Percentiles rank a stretch among this genome's conserved stretches.
Evolutionary conservation across 129 eudicot genomes (phyloP).

Genomic region (Glebionis coronaria): DNA sequence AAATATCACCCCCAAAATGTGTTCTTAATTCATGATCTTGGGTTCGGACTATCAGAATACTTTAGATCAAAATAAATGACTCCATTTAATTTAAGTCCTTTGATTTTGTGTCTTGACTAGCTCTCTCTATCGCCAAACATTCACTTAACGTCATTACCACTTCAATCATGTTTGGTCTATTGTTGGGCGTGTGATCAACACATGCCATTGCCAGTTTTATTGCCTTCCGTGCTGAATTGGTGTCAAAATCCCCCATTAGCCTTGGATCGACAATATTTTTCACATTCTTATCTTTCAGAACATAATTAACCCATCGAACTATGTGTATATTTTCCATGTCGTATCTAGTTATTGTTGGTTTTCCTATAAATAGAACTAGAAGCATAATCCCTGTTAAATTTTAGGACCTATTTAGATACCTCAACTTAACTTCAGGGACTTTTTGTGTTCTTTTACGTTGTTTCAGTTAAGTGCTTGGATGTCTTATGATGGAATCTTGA

Average conservation of each 20-base stretch:
- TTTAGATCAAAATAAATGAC: slow-evolving; percentile 11
- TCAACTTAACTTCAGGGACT: no score
- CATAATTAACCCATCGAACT: slow-evolving; percentile 17
- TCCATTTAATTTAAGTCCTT: slow-evolving; percentile 8
- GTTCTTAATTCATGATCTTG: slow-evolving; percentile 11
- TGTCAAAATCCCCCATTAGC: slow-evolving; percentile 21
- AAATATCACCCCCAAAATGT: neutral
- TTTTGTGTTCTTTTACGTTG: no score
- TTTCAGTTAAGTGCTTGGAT: no score
- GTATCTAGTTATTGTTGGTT: slow-evolving; percentile 17
- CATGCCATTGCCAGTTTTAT: slow-evolving; percentile 27
- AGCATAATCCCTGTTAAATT: slow-evolving; percentile 42
- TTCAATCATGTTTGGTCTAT: slow-evolving; percentile 29
- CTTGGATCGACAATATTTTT: slow-evolving; percentile 24
- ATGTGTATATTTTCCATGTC: slow-evolving; percentile 22
- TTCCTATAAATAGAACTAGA: slow-evolving; percentile 30
- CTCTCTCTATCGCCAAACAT: slow-evolving; percentile 22
- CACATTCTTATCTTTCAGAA: slow-evolving; percentile 16
- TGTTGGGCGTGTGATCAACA: slow-evolving; percentile 15
- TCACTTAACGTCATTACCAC: slow-evolving; percentile 24
- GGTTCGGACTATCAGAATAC: slow-evolving; percentile 3
- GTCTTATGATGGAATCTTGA: no score
- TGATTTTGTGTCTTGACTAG: slow-evolving; percentile 1
- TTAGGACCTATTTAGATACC: no score
- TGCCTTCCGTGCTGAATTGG: slow-evolving; percentile 20